Evolutionary conservation across 2,329 filamentous ascomycete species (phyloP).

Genomic region (Pseudophaeomoniella oleicola): DNA sequence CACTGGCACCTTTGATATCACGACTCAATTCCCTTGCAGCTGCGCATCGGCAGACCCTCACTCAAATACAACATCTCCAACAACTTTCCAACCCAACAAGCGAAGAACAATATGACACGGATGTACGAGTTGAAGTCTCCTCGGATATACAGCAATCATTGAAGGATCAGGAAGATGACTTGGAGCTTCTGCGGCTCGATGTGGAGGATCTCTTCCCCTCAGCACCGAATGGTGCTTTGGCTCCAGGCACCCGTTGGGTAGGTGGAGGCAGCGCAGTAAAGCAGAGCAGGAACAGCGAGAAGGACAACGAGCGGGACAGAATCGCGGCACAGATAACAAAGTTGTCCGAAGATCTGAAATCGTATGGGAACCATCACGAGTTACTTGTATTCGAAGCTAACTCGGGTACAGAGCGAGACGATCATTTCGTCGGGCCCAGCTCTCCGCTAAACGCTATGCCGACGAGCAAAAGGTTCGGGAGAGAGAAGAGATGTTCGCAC

Average conservation of each 20-base stretch:
- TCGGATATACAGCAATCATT: constrained; percentile 67
- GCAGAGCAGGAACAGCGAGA: constrained; percentile 35
- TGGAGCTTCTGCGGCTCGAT: constrained; percentile 68
- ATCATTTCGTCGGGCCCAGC: constrained; percentile 68
- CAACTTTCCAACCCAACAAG: constrained; percentile 47
- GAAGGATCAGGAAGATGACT: constrained; percentile 66
- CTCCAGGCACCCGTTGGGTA: constrained; percentile 23
- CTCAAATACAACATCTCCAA: constrained; percentile 41
- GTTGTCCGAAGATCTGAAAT: constrained; percentile 55
- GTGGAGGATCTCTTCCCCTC: constrained; percentile 47
- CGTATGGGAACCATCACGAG: constrained; percentile 33
- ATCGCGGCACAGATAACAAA: constrained; percentile 53
- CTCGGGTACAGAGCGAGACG: constrained; percentile 35
- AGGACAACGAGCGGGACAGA: constrained; percentile 48
- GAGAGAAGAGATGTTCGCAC: constrained; percentile 52
- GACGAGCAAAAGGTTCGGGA: constrained; percentile 62
- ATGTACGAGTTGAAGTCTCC: constrained; percentile 56
- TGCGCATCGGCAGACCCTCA: constrained; percentile 36
- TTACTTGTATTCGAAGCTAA: constrained; percentile 31
- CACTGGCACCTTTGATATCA: constrained; percentile 22
- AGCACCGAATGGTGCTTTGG: constrained; percentile 3
- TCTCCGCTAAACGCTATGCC: constrained; percentile 62
- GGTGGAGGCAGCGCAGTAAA: constrained; percentile 18
- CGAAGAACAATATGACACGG: constrained; percentile 48
- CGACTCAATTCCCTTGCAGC: constrained; percentile 39